A percentile compares a stretch with the other conserved stretches of the same genome.
Conservation (phyloP, 1,284 basidiomycete species). For the Pascua sp. region DNA sequence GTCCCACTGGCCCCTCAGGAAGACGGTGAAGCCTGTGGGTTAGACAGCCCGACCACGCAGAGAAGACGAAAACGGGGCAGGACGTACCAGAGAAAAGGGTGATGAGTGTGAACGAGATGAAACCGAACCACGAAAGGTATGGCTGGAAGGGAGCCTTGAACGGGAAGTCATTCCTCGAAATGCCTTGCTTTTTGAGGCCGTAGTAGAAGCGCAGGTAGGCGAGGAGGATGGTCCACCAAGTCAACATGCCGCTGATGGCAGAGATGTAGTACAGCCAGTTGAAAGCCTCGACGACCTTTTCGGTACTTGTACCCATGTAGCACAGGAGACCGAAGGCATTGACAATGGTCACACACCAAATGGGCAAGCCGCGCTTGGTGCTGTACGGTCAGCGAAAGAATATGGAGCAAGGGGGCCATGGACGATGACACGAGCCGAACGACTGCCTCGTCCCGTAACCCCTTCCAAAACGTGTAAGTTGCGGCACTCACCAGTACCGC, state of each 20-base stretch:
- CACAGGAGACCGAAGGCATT: conserved; percentile 55
- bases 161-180: conserved; percentile 56
- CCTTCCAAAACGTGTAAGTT: conserved; percentile 29
- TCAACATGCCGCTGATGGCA: conserved; percentile 65
- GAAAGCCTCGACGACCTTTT: conserved; percentile 46
- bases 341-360: conserved; percentile 58
- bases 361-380: conserved; percentile 69
- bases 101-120: conserved; percentile 40
- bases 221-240: conserved; percentile 66
- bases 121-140: conserved; percentile 16
- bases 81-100: conserved; percentile 26
- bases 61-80: conserved; percentile 9
- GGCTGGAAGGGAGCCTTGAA: conserved; percentile 52
- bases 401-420: too few relatives aligned
- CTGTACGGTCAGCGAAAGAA: too few relatives aligned
- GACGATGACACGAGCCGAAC: too few relatives aligned
- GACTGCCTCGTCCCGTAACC: too few relatives aligned
- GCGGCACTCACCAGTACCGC: conserved; percentile 35
- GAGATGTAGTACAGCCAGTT: conserved; percentile 65
- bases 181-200: conserved; percentile 59
- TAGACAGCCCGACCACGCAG: conserved; percentile 42
- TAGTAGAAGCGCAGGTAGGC: conserved; percentile 71
- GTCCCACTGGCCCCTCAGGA: conserved; percentile 60
- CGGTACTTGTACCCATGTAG: conserved; percentile 53
- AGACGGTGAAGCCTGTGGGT: conserved; percentile 54